A percentile compares a stretch with the other conserved stretches of the same genome.
phyloP scores from a whole-genome alignment of 169 alveolate species.

The Plasmodium sp. region DNA sequence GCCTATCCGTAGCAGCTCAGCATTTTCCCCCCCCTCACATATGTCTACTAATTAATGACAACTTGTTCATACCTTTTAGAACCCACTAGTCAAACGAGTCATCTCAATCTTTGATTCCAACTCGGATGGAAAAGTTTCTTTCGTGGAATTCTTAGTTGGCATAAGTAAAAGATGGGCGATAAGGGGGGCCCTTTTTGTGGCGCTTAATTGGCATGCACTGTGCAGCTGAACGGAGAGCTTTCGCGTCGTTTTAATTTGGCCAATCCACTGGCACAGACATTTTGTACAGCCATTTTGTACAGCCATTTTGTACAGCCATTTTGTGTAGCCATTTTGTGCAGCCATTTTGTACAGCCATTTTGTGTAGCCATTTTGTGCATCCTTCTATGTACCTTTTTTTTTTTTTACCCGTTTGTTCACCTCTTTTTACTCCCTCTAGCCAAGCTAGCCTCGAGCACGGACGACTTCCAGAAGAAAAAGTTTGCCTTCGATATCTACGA shows the following conservation, averaged over 20 bases:
- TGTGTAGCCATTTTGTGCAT: no score
- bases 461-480: slow-evolving; percentile 93
- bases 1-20: no score
- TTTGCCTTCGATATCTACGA: slow-evolving; percentile 98
- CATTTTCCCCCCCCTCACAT: background rate
- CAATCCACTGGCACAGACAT: background rate
- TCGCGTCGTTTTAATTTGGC: background rate
- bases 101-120: slow-evolving; percentile 95
- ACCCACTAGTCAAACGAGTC: slow-evolving; percentile 97
- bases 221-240: background rate
- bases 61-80: slow-evolving; percentile 77
- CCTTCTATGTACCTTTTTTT: background rate
- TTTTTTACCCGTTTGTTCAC: background rate
- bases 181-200: background rate
- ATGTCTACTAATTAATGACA: background rate
- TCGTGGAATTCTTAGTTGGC: slow-evolving; percentile 97
- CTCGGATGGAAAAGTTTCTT: slow-evolving; percentile 96
- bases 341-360: no score
- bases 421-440: slow-evolving; percentile 76
- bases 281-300: no score
- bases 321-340: no score
- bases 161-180: slow-evolving; percentile 81
- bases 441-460: slow-evolving; percentile 91
- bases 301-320: no score
- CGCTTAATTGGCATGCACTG: background rate